Evolutionary conservation across 1,284 basidiomycete species (phyloP).

Genomic region (Trichosporon faecale): DNA sequence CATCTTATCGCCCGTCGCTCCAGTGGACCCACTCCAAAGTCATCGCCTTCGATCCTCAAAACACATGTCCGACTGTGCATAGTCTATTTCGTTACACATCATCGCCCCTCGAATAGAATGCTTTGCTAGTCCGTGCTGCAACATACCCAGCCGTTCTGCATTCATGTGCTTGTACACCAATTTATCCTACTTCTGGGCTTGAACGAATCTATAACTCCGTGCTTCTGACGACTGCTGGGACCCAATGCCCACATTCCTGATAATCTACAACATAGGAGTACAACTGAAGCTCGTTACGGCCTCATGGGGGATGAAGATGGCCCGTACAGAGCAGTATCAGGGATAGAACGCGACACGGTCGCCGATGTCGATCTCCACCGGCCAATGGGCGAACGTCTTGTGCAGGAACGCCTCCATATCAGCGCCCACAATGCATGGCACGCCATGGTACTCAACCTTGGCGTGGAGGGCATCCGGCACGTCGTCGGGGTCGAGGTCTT

Average conservation of each 20-base stretch:
- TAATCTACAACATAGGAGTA: not conserved
- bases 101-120: no score
- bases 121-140: no score
- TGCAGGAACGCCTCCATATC: slow-evolving; percentile 18
- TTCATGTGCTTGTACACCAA: not conserved
- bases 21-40: not conserved
- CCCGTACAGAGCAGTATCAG: not conserved
- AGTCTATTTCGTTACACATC: not conserved
- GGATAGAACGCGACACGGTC: slow-evolving; percentile 15
- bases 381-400: slow-evolving; percentile 21
- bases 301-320: no score
- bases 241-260: not conserved
- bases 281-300: no score
- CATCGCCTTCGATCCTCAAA: no score
- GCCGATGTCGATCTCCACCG: slow-evolving; percentile 17
- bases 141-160: not conserved
- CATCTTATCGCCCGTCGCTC: not conserved
- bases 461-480: slow-evolving; percentile 13
- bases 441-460: slow-evolving; percentile 18
- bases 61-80: no score
- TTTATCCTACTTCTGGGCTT: no score
- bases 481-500: slow-evolving; percentile 22
- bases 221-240: not conserved
- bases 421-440: slow-evolving; percentile 19
- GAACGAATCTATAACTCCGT: no score